Conservation (phyloP, 2,329 filamentous ascomycete genomes). For the Thielaviopsis euricoi region DNA sequence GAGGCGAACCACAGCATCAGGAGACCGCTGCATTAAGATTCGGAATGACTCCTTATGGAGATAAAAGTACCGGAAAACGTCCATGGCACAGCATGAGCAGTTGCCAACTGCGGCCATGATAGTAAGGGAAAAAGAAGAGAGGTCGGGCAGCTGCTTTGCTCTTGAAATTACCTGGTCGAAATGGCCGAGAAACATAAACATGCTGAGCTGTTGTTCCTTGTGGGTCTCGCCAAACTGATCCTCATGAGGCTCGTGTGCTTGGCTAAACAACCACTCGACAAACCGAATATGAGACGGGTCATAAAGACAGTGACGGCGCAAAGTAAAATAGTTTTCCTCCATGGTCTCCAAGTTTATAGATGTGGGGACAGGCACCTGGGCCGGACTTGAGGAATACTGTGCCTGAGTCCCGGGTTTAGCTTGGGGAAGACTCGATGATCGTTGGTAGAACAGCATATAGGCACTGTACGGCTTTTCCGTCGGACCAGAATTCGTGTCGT, state of each 20-base stretch:
- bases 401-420: constrained; percentile 20
- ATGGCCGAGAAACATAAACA: constrained; percentile 44
- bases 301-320: constrained; percentile 65
- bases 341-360: constrained; percentile 43
- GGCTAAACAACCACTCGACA: constrained; percentile 42
- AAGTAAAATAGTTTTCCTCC: constrained; percentile 53
- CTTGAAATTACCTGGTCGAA: constrained; percentile 62
- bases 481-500: constrained; percentile 27
- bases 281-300: constrained; percentile 57
- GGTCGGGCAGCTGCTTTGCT: constrained; percentile 49
- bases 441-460: constrained; percentile 96
- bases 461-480: constrained; percentile 68
- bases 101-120: constrained; percentile 29
- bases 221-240: constrained; percentile 21
- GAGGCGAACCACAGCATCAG: constrained; percentile 37
- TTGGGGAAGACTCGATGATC: constrained; percentile 45
- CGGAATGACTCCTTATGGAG: constrained; percentile 40
- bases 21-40: constrained; percentile 46
- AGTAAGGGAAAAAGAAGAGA: constrained; percentile 36
- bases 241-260: constrained; percentile 27
- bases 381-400: constrained; percentile 14
- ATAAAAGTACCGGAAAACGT: constrained; percentile 45
- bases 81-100: constrained; percentile 38
- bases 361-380: constrained; percentile 28
- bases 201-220: constrained; percentile 29